Conservation (phyloP, 495 filamentous ascomycete genomes). For the Hypoxylon cercidicola region DNA sequence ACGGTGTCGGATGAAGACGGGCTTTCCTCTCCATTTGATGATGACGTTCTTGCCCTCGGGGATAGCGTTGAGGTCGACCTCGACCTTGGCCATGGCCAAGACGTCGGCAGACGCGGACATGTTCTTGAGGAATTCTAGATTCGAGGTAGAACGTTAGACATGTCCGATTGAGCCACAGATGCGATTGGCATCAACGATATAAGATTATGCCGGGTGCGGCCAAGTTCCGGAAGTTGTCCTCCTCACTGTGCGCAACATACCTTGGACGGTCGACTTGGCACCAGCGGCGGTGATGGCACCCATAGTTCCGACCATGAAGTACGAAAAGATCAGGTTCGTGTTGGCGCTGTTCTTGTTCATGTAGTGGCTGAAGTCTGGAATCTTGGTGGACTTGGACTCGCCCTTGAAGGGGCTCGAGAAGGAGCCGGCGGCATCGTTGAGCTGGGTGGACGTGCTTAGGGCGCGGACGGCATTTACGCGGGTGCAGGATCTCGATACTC, state of each 20-base stretch:
- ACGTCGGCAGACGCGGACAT: conserved; percentile 99
- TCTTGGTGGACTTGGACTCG: conserved; percentile 67
- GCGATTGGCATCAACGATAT: not conserved
- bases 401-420: conserved; percentile 70
- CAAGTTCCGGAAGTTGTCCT: conserved; percentile 3
- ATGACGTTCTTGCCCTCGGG: conserved; percentile 99
- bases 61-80: conserved; percentile 90
- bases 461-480: conserved; percentile 54
- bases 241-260: conserved; percentile 64
- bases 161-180: not conserved
- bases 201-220: too few relatives aligned
- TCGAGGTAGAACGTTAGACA: conserved; percentile 25
- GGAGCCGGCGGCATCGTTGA: conserved; percentile 48
- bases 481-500: conserved; percentile 47
- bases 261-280: conserved; percentile 96
- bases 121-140: conserved; percentile 95
- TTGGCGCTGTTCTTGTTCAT: conserved; percentile 69
- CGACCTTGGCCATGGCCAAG: conserved; percentile 98
- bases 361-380: conserved; percentile 94
- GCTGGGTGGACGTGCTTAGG: conserved; percentile 56
- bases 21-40: conserved; percentile 99
- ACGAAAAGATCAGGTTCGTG: conserved; percentile 86
- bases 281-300: conserved; percentile 90
- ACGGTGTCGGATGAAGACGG: conserved; percentile 99
- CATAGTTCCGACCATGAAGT: conserved; percentile 98